phyloP scores from a whole-genome alignment of 208 protist genomes.

The Tritrichomonas musculus region DNA sequence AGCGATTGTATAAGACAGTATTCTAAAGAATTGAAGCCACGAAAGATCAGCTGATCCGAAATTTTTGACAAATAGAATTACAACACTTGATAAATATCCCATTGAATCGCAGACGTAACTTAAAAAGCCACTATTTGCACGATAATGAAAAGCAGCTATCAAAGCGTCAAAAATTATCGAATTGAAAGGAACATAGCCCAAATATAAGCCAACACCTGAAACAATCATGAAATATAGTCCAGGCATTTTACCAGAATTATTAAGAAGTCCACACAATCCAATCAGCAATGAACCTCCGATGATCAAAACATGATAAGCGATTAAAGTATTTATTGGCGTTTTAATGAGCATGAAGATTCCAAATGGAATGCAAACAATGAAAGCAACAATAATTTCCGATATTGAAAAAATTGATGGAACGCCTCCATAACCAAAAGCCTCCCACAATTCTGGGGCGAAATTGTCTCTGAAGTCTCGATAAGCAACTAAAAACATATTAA shows the following conservation, averaged over 20 bases:
- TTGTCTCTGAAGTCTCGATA: conserved; percentile 28
- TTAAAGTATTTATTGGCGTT: background rate
- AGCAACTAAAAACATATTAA: background rate
- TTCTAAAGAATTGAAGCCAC: background rate
- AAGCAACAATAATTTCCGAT: background rate
- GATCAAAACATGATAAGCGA: background rate
- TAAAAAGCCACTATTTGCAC: background rate
- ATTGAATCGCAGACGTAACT: background rate
- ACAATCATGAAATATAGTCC: background rate
- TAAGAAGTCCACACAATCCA: background rate
- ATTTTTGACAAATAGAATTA: background rate
- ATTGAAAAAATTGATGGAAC: background rate
- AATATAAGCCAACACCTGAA: background rate
- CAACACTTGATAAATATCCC: background rate
- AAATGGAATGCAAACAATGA: background rate
- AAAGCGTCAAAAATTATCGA: background rate
- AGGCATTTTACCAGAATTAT: background rate
- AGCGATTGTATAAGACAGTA: background rate
- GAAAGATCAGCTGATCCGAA: background rate
- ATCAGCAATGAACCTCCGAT: background rate
- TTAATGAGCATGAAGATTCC: background rate
- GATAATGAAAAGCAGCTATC: background rate
- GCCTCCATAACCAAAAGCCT: background rate
- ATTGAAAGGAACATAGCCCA: no score
- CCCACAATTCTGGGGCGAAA: background rate